These are phyloP conservation scores for Ganoderma resinaceum DNA, from an alignment of 1,284 basidiomycete species.

Conservation along the genomic window DNA sequence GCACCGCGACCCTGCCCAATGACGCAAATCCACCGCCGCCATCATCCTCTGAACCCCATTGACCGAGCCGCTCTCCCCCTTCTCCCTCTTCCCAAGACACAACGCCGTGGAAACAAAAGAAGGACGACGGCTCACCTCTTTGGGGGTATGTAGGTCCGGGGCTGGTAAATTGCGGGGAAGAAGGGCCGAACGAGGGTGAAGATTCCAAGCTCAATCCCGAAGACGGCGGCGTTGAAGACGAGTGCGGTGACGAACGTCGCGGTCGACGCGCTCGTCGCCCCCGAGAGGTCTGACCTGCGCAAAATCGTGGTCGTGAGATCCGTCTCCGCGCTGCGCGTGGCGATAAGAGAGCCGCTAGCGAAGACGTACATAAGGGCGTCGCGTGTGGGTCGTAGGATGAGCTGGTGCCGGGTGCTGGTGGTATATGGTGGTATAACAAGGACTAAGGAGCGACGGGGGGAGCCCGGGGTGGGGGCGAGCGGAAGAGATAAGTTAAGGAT, in stretches of 20 bases:
- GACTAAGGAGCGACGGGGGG: conserved; percentile 19
- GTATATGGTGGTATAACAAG: neutral
- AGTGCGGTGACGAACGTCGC: conserved; percentile 81
- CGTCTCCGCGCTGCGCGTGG: conserved; percentile 5
- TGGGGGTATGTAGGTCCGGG: conserved; percentile 67
- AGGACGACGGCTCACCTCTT: conserved; percentile 49
- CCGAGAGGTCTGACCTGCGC: conserved; percentile 21
- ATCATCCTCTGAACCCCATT: neutral
- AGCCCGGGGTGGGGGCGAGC: neutral
- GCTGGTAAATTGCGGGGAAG: conserved; percentile 84
- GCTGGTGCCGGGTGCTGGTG: too few relatives aligned
- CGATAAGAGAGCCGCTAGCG: neutral
- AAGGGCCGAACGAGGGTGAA: conserved; percentile 77
- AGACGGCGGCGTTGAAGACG: conserved; percentile 74
- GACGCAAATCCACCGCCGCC: neutral
- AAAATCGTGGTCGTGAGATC: neutral
- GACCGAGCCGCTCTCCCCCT: neutral
- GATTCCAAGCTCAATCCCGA: conserved; percentile 66
- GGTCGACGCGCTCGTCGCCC: conserved; percentile 42
- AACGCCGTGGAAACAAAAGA: conserved; percentile 7
- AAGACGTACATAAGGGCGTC: conserved; percentile 23
- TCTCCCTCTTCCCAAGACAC: neutral
- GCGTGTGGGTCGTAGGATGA: too few relatives aligned
- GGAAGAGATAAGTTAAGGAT: conserved; percentile 18
- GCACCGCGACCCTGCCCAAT: neutral